phyloP scores from a whole-genome alignment of 495 filamentous ascomycete species.

The Rhizodiscina lignyota region DNA sequence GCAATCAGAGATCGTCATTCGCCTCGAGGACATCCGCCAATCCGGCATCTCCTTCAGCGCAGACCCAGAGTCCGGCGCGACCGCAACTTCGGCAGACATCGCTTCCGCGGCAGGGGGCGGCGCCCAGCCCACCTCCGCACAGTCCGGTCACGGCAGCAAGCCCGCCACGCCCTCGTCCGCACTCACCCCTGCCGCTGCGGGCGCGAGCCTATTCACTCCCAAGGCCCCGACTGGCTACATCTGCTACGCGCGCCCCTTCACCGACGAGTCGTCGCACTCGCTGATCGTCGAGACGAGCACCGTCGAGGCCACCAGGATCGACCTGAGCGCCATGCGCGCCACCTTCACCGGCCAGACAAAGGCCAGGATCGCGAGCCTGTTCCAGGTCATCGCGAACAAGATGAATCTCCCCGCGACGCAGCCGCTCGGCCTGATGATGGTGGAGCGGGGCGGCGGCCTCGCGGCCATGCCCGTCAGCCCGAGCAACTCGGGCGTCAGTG shows the following conservation, averaged over 20 bases:
- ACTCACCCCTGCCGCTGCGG: background rate
- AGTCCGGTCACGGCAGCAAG: background rate
- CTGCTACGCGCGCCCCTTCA: constrained; percentile 66
- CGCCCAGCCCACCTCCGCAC: background rate
- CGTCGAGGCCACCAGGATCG: constrained; percentile 46
- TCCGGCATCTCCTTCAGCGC: constrained; percentile 53
- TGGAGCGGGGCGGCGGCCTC: constrained; percentile 27
- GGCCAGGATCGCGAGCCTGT: constrained; percentile 49
- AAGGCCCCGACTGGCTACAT: constrained; percentile 36
- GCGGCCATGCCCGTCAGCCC: constrained; percentile 42
- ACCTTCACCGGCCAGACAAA: constrained; percentile 57
- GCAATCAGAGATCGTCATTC: constrained; percentile 61
- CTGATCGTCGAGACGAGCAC: constrained; percentile 62
- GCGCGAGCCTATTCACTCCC: constrained; percentile 1
- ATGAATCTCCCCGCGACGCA: constrained; percentile 52
- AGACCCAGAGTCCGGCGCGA: constrained; percentile 17
- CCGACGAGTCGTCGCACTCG: constrained; percentile 54
- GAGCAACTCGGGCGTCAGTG: constrained; percentile 52
- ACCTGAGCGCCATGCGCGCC: constrained; percentile 37
- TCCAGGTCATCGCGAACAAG: constrained; percentile 69
- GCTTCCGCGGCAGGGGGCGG: constrained; percentile 4
- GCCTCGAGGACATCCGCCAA: constrained; percentile 72
- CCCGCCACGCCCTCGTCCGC: background rate
- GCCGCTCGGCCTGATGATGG: constrained; percentile 51
- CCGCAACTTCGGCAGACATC: constrained; percentile 5